phyloP scores from a whole-genome alignment of 106 monocot genomes.

The Ottelia alismoides region DNA sequence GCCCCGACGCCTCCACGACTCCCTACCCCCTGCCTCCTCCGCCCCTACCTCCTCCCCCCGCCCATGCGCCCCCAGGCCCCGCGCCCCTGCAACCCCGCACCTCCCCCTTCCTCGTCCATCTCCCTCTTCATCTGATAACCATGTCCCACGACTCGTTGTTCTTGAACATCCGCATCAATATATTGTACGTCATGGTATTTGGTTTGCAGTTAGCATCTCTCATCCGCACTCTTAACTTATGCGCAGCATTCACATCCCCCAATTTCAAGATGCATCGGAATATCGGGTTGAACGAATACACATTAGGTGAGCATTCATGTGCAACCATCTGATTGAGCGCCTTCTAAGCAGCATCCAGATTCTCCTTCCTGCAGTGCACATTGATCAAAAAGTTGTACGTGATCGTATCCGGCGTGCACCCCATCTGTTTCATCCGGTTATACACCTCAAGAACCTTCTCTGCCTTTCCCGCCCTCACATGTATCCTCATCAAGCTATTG shows the following conservation, averaged over 20 bases:
- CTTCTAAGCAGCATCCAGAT: slow-evolving; percentile 77
- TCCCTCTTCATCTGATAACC: slow-evolving; percentile 89
- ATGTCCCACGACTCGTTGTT: slow-evolving; percentile 76
- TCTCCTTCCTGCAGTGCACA: slow-evolving; percentile 48
- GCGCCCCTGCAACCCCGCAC: no score
- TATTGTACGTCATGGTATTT: slow-evolving; percentile 69
- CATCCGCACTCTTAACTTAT: slow-evolving; percentile 57
- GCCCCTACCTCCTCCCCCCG: no score
- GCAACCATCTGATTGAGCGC: slow-evolving; percentile 54
- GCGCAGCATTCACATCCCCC: slow-evolving; percentile 56
- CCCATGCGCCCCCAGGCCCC: no score
- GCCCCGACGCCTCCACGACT: no score
- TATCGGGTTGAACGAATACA: slow-evolving; percentile 77
- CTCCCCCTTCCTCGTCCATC: slow-evolving; percentile 78
- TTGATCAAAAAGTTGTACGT: slow-evolving; percentile 88
- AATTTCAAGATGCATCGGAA: slow-evolving; percentile 35
- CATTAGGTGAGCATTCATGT: slow-evolving; percentile 41
- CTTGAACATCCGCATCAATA: slow-evolving; percentile 63
- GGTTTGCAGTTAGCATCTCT: slow-evolving; percentile 50
- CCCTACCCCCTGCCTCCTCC: no score
- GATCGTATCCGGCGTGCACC: slow-evolving; percentile 55
- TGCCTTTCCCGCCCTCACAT: slow-evolving; percentile 51
- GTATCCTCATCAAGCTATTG: slow-evolving; percentile 60
- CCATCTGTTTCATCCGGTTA: slow-evolving; percentile 83
- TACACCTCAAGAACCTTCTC: slow-evolving; percentile 78